Conservation (phyloP, 352 stramenopile species). For the Aphanomyces stellatus region DNA sequence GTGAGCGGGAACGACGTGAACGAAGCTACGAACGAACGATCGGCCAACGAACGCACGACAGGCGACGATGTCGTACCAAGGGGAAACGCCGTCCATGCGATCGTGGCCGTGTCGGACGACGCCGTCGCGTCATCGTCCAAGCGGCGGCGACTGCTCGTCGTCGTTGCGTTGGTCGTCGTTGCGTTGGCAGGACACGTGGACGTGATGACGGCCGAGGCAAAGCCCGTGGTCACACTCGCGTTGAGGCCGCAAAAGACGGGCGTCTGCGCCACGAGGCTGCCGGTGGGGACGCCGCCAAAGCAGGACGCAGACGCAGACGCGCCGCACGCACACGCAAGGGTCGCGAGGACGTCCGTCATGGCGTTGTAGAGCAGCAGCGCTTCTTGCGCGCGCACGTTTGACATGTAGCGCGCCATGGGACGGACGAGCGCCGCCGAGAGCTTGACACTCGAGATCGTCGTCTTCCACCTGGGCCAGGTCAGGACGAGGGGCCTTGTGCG, state of each 20-base stretch:
- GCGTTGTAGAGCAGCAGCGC: conserved; percentile 15
- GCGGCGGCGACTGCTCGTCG: not conserved
- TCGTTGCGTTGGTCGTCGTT: not conserved
- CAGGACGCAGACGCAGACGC: not conserved
- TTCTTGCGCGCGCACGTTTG: not conserved
- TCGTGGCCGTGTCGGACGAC: not conserved
- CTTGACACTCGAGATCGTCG: not conserved
- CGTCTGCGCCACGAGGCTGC: not conserved
- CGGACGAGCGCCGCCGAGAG: not conserved
- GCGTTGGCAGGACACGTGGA: not conserved
- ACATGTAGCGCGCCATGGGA: not conserved
- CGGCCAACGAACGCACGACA: not conserved
- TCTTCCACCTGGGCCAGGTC: not conserved
- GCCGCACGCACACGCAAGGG: conserved; percentile 10
- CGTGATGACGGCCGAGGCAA: not conserved
- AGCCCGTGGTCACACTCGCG: not conserved
- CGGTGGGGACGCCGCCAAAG: not conserved
- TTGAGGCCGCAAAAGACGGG: not conserved
- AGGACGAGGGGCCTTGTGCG: not conserved
- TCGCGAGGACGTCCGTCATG: conserved; percentile 4
- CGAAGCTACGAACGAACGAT: not conserved
- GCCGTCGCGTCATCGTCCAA: not conserved
- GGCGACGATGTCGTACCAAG: not conserved
- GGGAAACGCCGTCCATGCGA: not conserved
- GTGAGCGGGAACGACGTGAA: not conserved